Evolutionary conservation across 768 basidiomycete genomes (phyloP).

Genomic region (Phaeotremella skinneri): DNA sequence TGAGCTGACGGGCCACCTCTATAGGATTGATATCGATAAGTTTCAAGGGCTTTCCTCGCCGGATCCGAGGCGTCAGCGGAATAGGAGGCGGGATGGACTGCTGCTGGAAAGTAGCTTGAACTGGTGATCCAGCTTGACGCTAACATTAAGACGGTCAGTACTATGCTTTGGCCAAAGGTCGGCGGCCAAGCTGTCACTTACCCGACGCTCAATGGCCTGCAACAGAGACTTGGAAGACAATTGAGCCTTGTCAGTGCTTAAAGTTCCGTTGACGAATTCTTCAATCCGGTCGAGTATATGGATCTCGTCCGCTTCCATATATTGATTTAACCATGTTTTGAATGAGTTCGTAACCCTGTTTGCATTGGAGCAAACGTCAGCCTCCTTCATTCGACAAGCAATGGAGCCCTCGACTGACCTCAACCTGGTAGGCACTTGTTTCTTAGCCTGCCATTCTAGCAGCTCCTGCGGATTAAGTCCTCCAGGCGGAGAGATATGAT

Average conservation of each 20-base stretch:
- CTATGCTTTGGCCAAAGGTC: too few species aligned
- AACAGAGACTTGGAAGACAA: constrained; percentile 66
- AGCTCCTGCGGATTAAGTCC: constrained; percentile 63
- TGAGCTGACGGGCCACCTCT: constrained; percentile 88
- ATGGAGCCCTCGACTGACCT: constrained; percentile 59
- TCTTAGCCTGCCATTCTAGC: constrained; percentile 76
- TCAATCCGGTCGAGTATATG: constrained; percentile 78
- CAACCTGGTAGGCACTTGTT: constrained; percentile 81
- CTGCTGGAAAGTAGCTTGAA: constrained; percentile 25
- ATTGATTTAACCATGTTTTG: constrained; percentile 82
- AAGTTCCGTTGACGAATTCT: constrained; percentile 60
- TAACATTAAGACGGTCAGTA: too few species aligned
- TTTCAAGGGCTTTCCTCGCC: constrained; percentile 56
- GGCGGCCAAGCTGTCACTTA: constrained; percentile 54
- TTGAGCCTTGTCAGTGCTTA: constrained; percentile 60
- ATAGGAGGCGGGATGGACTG: constrained; percentile 31
- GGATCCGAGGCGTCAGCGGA: constrained; percentile 38
- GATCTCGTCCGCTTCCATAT: constrained; percentile 73
- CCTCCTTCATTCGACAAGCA: neutral
- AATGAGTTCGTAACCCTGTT: constrained; percentile 82
- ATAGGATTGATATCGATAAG: constrained; percentile 80
- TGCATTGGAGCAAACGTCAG: neutral
- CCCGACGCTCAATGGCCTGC: constrained; percentile 72
- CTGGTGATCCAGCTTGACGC: constrained; percentile 12
- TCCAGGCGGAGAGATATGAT: constrained; percentile 71